A percentile compares a stretch with the other conserved stretches of the same genome.
phyloP scores from a whole-genome alignment of 352 stramenopile genomes.

The Globisporangium nodosum region DNA sequence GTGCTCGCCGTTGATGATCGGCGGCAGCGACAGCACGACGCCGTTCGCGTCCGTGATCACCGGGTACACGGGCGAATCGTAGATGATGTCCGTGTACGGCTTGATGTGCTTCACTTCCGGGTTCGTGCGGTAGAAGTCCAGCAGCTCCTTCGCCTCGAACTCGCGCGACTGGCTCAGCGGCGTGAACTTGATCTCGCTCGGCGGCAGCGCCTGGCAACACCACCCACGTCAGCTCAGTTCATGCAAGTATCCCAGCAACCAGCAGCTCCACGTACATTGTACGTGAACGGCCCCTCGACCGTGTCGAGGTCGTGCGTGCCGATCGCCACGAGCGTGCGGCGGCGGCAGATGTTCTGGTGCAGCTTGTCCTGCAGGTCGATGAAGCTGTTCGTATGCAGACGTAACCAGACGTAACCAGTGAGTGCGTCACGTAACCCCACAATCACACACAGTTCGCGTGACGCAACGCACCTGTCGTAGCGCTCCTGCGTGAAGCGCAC shows the following conservation, averaged over 20 bases:
- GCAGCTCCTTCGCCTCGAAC: slow-evolving; percentile 93
- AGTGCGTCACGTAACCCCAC: not conserved
- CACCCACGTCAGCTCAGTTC: not conserved
- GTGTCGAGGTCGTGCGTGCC: slow-evolving; percentile 99
- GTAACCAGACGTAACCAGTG: not conserved
- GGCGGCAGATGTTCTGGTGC: slow-evolving; percentile 99
- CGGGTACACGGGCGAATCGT: slow-evolving; percentile 97
- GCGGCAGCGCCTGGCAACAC: slow-evolving; percentile 72
- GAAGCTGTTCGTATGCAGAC: slow-evolving; percentile 72
- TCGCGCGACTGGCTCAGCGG: slow-evolving; percentile 89
- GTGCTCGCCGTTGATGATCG: slow-evolving; percentile 99
- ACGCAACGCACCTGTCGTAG: slow-evolving; percentile 83
- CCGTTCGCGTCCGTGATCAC: slow-evolving; percentile 95
- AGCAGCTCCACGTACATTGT: slow-evolving; percentile 48
- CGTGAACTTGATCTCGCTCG: slow-evolving; percentile 95
- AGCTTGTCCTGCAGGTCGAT: slow-evolving; percentile 99
- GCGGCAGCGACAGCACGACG: slow-evolving; percentile 96
- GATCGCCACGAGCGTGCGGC: slow-evolving; percentile 98
- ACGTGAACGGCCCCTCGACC: slow-evolving; percentile 92
- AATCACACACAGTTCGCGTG: not conserved
- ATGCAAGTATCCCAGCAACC: not conserved
- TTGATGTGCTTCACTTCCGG: slow-evolving; percentile 97
- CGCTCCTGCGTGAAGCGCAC: slow-evolving; percentile 94
- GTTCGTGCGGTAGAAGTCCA: slow-evolving; percentile 96
- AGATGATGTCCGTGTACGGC: slow-evolving; percentile 99